phyloP scores from a whole-genome alignment of 345 rosid species.

The Euphorbia tirucalli region DNA sequence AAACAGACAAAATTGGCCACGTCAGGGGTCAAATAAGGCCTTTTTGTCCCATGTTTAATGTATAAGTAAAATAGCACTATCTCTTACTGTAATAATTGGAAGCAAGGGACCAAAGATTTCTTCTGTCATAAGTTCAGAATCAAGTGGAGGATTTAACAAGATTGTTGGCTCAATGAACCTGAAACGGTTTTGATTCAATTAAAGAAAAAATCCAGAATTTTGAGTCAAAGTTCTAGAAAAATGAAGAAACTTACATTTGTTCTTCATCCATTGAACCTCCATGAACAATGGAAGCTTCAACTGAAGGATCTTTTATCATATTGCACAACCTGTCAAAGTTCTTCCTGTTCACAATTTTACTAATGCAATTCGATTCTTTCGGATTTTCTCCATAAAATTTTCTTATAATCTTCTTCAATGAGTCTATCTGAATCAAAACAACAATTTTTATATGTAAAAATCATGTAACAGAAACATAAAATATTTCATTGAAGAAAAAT shows the following conservation, averaged over 20 bases:
- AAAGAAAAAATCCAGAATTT: neutral
- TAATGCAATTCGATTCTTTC: slow-evolving; percentile 43
- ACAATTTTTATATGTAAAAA: neutral
- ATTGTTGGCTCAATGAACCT: slow-evolving; percentile 69
- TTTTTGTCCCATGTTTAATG: too few relatives aligned
- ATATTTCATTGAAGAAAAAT: too few relatives aligned
- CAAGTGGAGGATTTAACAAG: slow-evolving; percentile 61
- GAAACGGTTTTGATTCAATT: slow-evolving; percentile 5
- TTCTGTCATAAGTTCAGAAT: slow-evolving; percentile 55
- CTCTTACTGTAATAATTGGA: slow-evolving; percentile 57
- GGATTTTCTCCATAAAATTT: slow-evolving; percentile 61
- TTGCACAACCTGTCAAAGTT: slow-evolving; percentile 55
- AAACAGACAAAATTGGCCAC: neutral
- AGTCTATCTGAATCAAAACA: slow-evolving; percentile 53
- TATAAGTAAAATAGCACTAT: neutral
- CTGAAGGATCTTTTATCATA: slow-evolving; percentile 57
- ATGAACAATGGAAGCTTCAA: slow-evolving; percentile 51
- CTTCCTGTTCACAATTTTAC: slow-evolving; percentile 49
- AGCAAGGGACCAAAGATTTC: slow-evolving; percentile 72
- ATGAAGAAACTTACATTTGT: slow-evolving; percentile 39
- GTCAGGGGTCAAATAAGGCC: too few relatives aligned
- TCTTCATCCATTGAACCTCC: slow-evolving; percentile 74
- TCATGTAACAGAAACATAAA: neutral
- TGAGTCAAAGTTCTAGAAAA: neutral
- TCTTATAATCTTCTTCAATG: slow-evolving; percentile 42